Conservation (phyloP, 2,329 filamentous ascomycete species). For the Ilyonectria mors-panacis region DNA sequence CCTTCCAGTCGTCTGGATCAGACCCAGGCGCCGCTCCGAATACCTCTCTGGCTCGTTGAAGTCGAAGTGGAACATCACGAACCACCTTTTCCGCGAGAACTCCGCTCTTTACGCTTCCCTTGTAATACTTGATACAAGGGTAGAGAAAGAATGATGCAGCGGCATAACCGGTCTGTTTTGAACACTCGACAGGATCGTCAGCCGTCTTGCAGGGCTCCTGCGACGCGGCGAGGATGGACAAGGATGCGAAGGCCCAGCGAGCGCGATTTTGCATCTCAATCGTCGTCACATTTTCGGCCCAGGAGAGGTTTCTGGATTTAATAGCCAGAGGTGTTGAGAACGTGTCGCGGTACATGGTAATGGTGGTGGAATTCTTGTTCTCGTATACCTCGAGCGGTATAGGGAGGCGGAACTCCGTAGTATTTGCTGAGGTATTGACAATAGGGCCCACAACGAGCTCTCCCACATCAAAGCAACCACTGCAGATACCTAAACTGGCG, state of each 20-base stretch:
- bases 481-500: conserved; percentile 19
- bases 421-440: background rate
- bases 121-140: conserved; percentile 7
- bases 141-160: conserved; percentile 10
- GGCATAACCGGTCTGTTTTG: background rate
- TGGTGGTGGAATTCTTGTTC: background rate
- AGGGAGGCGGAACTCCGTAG: background rate
- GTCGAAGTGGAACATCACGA: background rate
- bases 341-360: background rate
- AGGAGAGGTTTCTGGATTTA: conserved; percentile 21
- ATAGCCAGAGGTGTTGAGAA: background rate
- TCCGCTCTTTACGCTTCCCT: background rate
- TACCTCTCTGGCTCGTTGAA: background rate
- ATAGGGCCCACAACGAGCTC: conserved; percentile 6
- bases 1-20: background rate
- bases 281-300: background rate
- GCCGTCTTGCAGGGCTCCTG: background rate
- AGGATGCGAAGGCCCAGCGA: background rate
- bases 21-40: background rate
- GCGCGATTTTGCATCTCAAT: conserved; percentile 4
- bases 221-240: background rate
- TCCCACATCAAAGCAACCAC: conserved; percentile 2
- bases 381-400: background rate
- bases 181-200: background rate
- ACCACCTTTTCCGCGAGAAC: conserved; percentile 4